Evolutionary conservation across 768 basidiomycete species (phyloP).

Genomic region (Lactarius evosmus): DNA sequence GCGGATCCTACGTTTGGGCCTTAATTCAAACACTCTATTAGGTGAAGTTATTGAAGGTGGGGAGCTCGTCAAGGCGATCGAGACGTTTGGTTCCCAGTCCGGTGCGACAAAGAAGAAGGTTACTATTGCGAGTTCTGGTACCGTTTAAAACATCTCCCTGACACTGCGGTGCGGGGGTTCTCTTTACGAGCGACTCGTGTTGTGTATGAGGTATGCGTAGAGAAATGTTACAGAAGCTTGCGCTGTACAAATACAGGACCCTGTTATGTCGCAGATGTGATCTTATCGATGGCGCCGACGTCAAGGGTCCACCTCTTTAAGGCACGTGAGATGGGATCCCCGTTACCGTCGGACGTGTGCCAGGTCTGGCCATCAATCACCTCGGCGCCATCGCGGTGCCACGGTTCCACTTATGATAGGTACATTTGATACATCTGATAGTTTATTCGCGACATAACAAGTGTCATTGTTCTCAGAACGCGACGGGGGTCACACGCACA

Average conservation of each 20-base stretch:
- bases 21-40: conserved; percentile 25
- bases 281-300: conserved; percentile 24
- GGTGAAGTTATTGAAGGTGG: conserved; percentile 67
- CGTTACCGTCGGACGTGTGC: no score
- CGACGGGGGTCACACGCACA: no score
- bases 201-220: conserved; percentile 14
- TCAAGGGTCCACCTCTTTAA: conserved; percentile 16
- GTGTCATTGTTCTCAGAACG: not conserved
- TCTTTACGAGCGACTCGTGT: conserved; percentile 8
- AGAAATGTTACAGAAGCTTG: conserved; percentile 3
- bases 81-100: conserved; percentile 38
- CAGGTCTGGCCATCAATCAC: no score
- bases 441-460: not conserved
- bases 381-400: no score
- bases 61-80: conserved; percentile 49
- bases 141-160: conserved; percentile 33
- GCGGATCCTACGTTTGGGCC: not conserved
- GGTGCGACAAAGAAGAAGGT: conserved; percentile 47
- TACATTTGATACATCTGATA: no score
- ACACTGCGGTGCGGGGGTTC: not conserved
- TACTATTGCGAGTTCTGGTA: conserved; percentile 55
- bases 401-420: no score
- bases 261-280: not conserved
- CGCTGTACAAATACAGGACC: conserved; percentile 17
- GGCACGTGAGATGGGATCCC: not conserved